Evolutionary conservation across 805 yeast genomes (phyloP).

Genomic region (Suhomyces kilbournensis): DNA sequence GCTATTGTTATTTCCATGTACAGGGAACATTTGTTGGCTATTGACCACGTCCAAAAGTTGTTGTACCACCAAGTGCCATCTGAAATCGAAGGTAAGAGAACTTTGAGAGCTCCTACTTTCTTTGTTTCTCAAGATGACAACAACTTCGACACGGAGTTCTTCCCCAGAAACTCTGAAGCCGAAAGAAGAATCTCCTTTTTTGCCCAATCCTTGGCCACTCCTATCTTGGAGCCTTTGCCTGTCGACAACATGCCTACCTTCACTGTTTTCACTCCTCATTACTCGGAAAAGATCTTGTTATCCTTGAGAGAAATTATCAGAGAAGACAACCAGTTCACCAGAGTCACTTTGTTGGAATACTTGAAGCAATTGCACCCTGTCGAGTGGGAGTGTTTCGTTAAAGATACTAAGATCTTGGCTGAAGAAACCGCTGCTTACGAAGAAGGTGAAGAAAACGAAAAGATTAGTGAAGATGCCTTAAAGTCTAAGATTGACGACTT

Average conservation of each 20-base stretch:
- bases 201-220: slow-evolving; percentile 98
- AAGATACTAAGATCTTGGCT: slow-evolving; percentile 92
- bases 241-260: slow-evolving; percentile 99
- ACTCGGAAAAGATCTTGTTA: slow-evolving; percentile 87
- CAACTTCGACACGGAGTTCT: slow-evolving; percentile 92
- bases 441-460: slow-evolving; percentile 46
- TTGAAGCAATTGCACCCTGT: slow-evolving; percentile 92
- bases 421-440: slow-evolving; percentile 87
- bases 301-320: slow-evolving; percentile 95
- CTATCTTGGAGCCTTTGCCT: slow-evolving; percentile 97
- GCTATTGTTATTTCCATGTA: slow-evolving; percentile 99
- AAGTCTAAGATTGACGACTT: slow-evolving; percentile 85
- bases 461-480: slow-evolving; percentile 55
- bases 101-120: slow-evolving; percentile 98
- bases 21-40: slow-evolving; percentile 97
- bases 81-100: slow-evolving; percentile 96
- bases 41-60: slow-evolving; percentile 97
- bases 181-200: slow-evolving; percentile 99
- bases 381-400: slow-evolving; percentile 97
- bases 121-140: slow-evolving; percentile 96
- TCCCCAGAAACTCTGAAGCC: slow-evolving; percentile 96
- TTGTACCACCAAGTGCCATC: slow-evolving; percentile 98
- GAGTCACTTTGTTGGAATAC: slow-evolving; percentile 90
- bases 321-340: slow-evolving; percentile 95
- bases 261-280: slow-evolving; percentile 95